Conservation (phyloP, 208 protist genomes). For the Baffinella frigidus region DNA sequence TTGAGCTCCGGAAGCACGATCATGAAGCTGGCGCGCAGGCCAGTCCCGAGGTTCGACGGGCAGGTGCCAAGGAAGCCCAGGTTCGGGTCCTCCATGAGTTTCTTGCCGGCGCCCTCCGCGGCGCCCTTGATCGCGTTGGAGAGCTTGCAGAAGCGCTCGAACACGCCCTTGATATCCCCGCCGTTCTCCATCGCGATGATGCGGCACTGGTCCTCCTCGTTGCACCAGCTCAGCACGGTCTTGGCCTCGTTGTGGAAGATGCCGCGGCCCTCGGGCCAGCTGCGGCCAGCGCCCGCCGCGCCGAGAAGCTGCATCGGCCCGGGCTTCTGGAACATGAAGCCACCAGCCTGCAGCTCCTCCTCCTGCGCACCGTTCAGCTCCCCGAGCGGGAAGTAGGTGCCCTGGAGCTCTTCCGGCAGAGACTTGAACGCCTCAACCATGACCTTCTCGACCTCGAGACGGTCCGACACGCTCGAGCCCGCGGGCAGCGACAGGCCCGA, state of each 20-base stretch:
- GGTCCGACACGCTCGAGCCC: neutral
- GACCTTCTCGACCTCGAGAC: neutral
- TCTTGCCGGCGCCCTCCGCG: conserved; percentile 12
- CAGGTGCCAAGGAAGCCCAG: conserved; percentile 25
- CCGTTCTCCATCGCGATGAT: conserved; percentile 79
- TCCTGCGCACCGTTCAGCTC: conserved; percentile 70
- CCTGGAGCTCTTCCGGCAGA: neutral
- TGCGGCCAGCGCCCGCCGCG: conserved; percentile 58
- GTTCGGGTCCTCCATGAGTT: conserved; percentile 70
- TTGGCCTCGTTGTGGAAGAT: conserved; percentile 80
- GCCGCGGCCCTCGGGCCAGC: conserved; percentile 77
- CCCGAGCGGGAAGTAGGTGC: neutral
- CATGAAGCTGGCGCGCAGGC: conserved; percentile 8
- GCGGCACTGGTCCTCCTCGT: conserved; percentile 79
- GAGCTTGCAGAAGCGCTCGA: conserved; percentile 72
- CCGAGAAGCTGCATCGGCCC: conserved; percentile 76
- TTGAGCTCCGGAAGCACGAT: conserved; percentile 31
- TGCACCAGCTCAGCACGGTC: conserved; percentile 78
- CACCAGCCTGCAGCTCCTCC: conserved; percentile 75
- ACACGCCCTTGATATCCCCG: conserved; percentile 76
- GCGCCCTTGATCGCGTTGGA: conserved; percentile 73
- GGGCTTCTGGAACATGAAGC: conserved; percentile 80
- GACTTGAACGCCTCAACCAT: neutral
- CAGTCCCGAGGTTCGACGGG: conserved; percentile 37
- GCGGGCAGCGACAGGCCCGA: conserved; percentile 8